Conservation (phyloP, 2,329 filamentous ascomycete genomes). For the Cladophialophora yegresii region DNA sequence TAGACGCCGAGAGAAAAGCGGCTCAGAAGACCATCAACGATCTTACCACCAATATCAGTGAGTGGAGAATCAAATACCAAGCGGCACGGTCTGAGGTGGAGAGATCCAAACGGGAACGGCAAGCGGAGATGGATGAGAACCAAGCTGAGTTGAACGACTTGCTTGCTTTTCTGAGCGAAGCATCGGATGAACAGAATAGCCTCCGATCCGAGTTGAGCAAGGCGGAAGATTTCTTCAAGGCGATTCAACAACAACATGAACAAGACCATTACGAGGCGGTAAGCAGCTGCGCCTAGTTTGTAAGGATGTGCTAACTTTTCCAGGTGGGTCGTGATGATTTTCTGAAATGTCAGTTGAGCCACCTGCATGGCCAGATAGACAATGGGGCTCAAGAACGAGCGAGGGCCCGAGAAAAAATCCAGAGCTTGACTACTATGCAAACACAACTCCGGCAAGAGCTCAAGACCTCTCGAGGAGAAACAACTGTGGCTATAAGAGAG, state of each 20-base stretch:
- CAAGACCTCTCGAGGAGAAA: conserved; percentile 1
- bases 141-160: conserved; percentile 5
- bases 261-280: conserved; percentile 2
- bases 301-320: conserved; percentile 5
- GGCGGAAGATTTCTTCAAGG: not conserved
- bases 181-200: not conserved
- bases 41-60: not conserved
- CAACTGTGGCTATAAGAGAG: not conserved
- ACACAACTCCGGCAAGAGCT: conserved; percentile 4
- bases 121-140: not conserved
- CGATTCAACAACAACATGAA: conserved; percentile 1
- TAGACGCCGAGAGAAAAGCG: conserved; percentile 6
- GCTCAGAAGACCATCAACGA: conserved; percentile 4
- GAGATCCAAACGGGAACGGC: conserved; percentile 4
- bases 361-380: conserved; percentile 10
- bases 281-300: not conserved
- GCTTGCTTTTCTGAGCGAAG: not conserved
- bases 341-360: conserved; percentile 3
- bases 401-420: not conserved
- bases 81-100: conserved; percentile 13
- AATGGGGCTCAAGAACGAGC: not conserved
- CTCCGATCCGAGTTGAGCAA: conserved; percentile 13
- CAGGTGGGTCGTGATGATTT: not conserved
- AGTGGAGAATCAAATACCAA: conserved; percentile 17
- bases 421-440: not conserved